These are phyloP conservation scores for Geranium brycei DNA, from an alignment of 345 rosid genomes.

Conservation along the genomic window DNA sequence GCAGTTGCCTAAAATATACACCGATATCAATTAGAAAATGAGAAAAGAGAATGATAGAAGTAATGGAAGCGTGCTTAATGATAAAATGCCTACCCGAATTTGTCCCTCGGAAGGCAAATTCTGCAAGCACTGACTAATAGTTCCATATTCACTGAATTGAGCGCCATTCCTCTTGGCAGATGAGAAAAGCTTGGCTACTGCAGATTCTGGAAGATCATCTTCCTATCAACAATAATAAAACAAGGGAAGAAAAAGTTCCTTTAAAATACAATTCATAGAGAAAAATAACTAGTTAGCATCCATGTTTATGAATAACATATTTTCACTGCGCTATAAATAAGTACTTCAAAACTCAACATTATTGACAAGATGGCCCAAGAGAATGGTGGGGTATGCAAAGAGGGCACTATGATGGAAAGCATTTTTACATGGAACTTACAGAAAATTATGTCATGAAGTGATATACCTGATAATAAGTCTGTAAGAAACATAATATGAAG, in stretches of 20 bases:
- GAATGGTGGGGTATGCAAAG: too few species aligned
- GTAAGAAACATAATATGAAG: too few species aligned
- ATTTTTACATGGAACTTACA: too few species aligned
- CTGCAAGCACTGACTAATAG: conserved; percentile 59
- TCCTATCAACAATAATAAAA: conserved; percentile 35
- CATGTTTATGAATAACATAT: too few species aligned
- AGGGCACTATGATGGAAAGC: too few species aligned
- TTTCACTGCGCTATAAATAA: too few species aligned
- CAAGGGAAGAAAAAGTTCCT: background rate
- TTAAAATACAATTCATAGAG: too few species aligned
- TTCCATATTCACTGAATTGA: conserved; percentile 39
- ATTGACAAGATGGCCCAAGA: too few species aligned
- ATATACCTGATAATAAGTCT: too few species aligned
- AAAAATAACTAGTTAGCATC: too few species aligned
- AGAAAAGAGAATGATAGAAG: background rate
- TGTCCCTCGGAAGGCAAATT: conserved; percentile 78
- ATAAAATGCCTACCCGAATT: conserved; percentile 38
- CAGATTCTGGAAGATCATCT: conserved; percentile 71
- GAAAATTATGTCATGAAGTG: too few species aligned
- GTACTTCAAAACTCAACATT: too few species aligned
- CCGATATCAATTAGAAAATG: conserved; percentile 4
- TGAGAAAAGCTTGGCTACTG: conserved; percentile 87
- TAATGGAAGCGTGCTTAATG: background rate
- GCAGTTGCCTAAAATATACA: conserved; percentile 51
- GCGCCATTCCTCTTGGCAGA: conserved; percentile 49